Conservation (phyloP, 2,329 filamentous ascomycete species). For the Fusarium citri region DNA sequence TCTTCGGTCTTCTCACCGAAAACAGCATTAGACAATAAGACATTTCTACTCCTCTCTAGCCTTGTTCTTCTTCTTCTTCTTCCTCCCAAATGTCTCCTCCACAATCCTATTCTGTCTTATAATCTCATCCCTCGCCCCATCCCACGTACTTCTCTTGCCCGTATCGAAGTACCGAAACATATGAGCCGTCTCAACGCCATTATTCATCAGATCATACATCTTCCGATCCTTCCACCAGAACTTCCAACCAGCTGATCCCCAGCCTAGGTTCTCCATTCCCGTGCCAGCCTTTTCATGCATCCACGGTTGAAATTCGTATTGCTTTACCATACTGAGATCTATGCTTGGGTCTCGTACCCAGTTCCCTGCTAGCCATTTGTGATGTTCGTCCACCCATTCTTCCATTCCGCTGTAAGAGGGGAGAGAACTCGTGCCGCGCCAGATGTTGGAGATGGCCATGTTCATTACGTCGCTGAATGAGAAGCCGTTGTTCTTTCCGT, state of each 20-base stretch:
- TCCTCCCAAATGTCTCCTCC: neutral
- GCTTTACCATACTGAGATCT: conserved; percentile 42
- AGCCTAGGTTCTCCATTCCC: conserved; percentile 56
- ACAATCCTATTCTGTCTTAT: conserved; percentile 25
- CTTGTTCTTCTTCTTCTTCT: conserved; percentile 3
- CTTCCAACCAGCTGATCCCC: conserved; percentile 55
- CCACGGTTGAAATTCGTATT: conserved; percentile 51
- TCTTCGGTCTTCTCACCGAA: neutral
- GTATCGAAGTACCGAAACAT: conserved; percentile 57
- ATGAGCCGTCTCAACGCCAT: conserved; percentile 55
- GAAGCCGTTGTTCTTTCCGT: conserved; percentile 29
- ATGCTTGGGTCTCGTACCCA: conserved; percentile 8
- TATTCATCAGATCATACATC: conserved; percentile 54
- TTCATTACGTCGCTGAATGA: conserved; percentile 35
- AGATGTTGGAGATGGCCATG: conserved; percentile 28
- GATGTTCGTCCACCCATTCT: conserved; percentile 24
- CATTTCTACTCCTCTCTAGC: neutral
- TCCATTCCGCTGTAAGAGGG: conserved; percentile 6
- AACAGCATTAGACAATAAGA: too few species aligned
- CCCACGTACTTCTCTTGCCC: conserved; percentile 54
- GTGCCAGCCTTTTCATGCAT: conserved; percentile 56
- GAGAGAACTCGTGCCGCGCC: conserved; percentile 16
- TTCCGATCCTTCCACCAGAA: conserved; percentile 54
- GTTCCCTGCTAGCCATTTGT: conserved; percentile 20
- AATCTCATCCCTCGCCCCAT: conserved; percentile 50